phyloP scores from a whole-genome alignment of 2,329 filamentous ascomycete genomes.

The Paracorniculantispora psalliotae region DNA sequence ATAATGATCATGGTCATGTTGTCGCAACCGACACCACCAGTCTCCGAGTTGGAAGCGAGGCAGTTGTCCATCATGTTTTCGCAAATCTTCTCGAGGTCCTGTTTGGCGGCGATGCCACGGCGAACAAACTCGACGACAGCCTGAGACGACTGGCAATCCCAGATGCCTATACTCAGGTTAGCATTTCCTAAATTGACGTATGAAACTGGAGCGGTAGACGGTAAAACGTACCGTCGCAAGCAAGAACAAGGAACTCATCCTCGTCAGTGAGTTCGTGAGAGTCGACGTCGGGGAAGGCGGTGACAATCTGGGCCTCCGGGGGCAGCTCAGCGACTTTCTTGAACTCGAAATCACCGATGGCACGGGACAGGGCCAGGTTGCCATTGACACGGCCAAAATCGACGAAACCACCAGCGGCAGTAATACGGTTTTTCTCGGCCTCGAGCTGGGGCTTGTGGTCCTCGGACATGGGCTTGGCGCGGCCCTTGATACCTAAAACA shows the following conservation, averaged over 20 bases:
- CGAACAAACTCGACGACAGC: conserved; percentile 95
- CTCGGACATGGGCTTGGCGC: conserved; percentile 96
- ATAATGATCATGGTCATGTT: conserved; percentile 99
- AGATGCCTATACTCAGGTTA: conserved; percentile 68
- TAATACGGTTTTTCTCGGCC: conserved; percentile 94
- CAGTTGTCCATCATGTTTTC: conserved; percentile 99
- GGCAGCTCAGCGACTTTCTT: conserved; percentile 97
- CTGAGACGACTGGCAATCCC: conserved; percentile 99
- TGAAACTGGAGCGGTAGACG: too few relatives aligned
- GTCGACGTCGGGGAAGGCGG: conserved; percentile 90
- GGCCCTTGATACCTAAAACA: conserved; percentile 92
- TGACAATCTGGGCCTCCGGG: conserved; percentile 98
- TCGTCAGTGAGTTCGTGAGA: conserved; percentile 86
- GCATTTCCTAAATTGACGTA: too few relatives aligned
- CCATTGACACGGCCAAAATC: conserved; percentile 98
- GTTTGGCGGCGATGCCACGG: conserved; percentile 92
- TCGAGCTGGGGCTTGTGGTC: conserved; percentile 99
- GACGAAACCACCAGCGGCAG: conserved; percentile 91
- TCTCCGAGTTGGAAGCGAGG: conserved; percentile 94
- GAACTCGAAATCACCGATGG: conserved; percentile 99
- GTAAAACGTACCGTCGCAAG: conserved; percentile 72
- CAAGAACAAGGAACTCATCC: conserved; percentile 91
- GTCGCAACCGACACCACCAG: conserved; percentile 94
- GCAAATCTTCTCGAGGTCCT: conserved; percentile 90
- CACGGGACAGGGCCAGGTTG: conserved; percentile 91